Base-by-base conservation (phyloP, 495 filamentous ascomycete genomes). In the Pyrenula massariospora region DNA sequence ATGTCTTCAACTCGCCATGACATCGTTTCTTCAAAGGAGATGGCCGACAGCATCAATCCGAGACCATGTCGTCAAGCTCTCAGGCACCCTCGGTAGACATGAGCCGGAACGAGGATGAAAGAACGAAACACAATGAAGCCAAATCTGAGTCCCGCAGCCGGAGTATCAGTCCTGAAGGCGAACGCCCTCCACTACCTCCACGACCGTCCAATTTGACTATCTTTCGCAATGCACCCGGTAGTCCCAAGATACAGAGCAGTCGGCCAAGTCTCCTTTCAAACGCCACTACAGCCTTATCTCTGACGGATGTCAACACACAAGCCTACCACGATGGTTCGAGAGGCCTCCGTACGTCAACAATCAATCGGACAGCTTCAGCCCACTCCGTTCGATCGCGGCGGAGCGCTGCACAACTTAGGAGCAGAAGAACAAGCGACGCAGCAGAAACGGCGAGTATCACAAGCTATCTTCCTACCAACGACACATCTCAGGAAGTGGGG, bases 401-500 rank as follows among this genome's bases (percentile, higher is more conserved):
- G 19, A 79, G 75, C 48, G 63, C 79, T 10, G 74, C 68, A 54
- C 77, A 73, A 47, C 61, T 79, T 52, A 67, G 70, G 22, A 77
- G 71, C 53, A 64, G 70, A n/a, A 72, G 67, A 58, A 73, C 65
- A 10, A 85, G 81, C 60, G 87, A 89, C 56, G 70, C 72, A n/a
- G 86, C 84, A 50, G 94, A 97, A 60, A 82, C 81, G 10, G 83
- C 85, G 58, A 97, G 94, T 65, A 74, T 97, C 48, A 81, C 80
- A 68, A 96, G 91, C 74, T 84, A 83, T 66, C 80, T 85, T 10
- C 89, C 87, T 10, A 91, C 89, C 5, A 59, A 86, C 19, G 87
- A 85, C 23, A 74, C 79, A 10, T 81, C 84, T 3, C 86, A 85
- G 24, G 89, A 94, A 59, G 74, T 87, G 22, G 92, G 93, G 58